Conservation (phyloP, 1,284 basidiomycete genomes). For the Marasmius tenuissimus region DNA sequence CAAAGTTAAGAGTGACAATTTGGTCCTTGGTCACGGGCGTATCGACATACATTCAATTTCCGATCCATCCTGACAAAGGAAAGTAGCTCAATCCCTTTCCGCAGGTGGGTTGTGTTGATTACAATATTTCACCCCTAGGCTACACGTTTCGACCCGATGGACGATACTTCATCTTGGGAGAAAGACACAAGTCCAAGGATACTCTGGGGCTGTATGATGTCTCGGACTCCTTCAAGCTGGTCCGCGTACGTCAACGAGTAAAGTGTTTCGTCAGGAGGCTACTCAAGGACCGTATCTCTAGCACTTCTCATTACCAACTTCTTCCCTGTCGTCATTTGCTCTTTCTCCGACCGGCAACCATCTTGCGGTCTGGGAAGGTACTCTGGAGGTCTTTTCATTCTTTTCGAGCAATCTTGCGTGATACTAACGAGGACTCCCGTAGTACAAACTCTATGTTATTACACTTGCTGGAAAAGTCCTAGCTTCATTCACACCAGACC, state of each 20-base stretch:
- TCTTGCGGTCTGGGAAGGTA: constrained; percentile 82
- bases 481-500: constrained; percentile 66
- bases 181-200: constrained; percentile 85
- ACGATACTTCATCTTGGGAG: constrained; percentile 79
- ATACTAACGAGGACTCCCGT: not conserved
- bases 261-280: constrained; percentile 9
- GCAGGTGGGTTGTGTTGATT: not conserved
- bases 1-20: constrained; percentile 74
- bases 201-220: constrained; percentile 82
- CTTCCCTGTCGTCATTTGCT: constrained; percentile 71
- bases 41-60: constrained; percentile 78
- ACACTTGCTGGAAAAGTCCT: constrained; percentile 73
- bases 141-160: constrained; percentile 80
- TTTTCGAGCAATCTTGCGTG: not conserved
- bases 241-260: constrained; percentile 54
- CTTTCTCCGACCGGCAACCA: constrained; percentile 82
- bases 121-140: constrained; percentile 40
- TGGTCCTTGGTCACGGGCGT: constrained; percentile 74
- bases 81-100: constrained; percentile 9
- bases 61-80: constrained; percentile 77
- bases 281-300: constrained; percentile 29
- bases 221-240: constrained; percentile 64
- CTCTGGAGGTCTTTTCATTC: constrained; percentile 61
- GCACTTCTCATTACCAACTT: constrained; percentile 84
- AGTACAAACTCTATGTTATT: constrained; percentile 83